A percentile compares a stretch with the other conserved stretches of the same genome.
phyloP scores from a whole-genome alignment of 495 filamentous ascomycete species.

The Penicillium canescens region DNA sequence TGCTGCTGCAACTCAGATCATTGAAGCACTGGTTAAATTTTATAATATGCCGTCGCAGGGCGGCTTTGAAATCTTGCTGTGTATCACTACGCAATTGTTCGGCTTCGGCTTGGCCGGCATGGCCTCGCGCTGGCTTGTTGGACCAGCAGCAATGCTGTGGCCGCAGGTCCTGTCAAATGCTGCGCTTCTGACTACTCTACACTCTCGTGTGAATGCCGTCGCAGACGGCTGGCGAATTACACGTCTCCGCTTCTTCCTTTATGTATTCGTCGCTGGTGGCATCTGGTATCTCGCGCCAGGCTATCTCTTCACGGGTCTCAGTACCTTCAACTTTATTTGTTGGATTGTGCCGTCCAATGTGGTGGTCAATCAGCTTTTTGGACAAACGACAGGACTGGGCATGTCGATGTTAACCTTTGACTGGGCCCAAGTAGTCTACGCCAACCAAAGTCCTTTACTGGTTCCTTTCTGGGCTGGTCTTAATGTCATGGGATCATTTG shows the following conservation, averaged over 20 bases:
- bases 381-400: slow-evolving; percentile 65
- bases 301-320: slow-evolving; percentile 80
- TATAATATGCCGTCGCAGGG: slow-evolving; percentile 69
- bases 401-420: slow-evolving; percentile 89
- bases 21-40: slow-evolving; percentile 65
- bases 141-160: slow-evolving; percentile 90
- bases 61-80: slow-evolving; percentile 67
- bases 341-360: slow-evolving; percentile 82
- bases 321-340: slow-evolving; percentile 86
- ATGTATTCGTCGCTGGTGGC: slow-evolving; percentile 64
- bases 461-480: slow-evolving; percentile 91
- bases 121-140: slow-evolving; percentile 57
- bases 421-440: slow-evolving; percentile 88
- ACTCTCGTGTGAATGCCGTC: slow-evolving; percentile 75
- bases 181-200: slow-evolving; percentile 82
- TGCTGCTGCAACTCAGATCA: slow-evolving; percentile 70
- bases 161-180: slow-evolving; percentile 85
- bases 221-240: slow-evolving; percentile 86
- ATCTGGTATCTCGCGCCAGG: slow-evolving; percentile 85
- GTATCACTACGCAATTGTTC: slow-evolving; percentile 69
- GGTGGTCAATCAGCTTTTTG: slow-evolving; percentile 70
- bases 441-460: slow-evolving; percentile 79
- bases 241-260: slow-evolving; percentile 79
- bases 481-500: slow-evolving; percentile 83
- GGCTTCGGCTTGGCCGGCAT: slow-evolving; percentile 74